Evolutionary conservation across 2,329 filamentous ascomycete species (phyloP), one percentile per base, ranked within the genome.

Genomic region (Pezicula neosporulosa): DNA sequence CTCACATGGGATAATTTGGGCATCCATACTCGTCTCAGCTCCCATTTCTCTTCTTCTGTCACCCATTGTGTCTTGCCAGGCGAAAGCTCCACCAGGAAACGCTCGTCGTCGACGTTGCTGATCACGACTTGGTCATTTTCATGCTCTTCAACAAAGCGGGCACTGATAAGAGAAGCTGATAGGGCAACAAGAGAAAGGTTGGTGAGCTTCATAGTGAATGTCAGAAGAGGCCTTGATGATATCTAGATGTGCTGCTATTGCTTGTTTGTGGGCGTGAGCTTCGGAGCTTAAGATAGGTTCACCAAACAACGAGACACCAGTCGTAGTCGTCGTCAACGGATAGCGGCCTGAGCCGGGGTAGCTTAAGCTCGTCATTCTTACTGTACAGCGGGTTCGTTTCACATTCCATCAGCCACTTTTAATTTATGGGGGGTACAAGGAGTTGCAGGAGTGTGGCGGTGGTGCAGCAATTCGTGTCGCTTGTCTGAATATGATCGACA

Each of bases 41-140:
- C 85, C 91, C 93, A 97, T 72, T 97, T 99, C 74, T 97, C 85
- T 35, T 96, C 89, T 64, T 97, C 93, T 0, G 90, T 95, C 30
- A 97, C 86, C 88, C 89, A 94, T 77, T 80, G 76, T 21, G 86
- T 92, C 67, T 93, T 80, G 50, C 89, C 90, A 3, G 90, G 90
- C n/a, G 82, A 80, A 24, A 94, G 77, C 74, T 97, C 92, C 57
- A 99, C 85, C 44, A 96, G 77, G 68, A 81, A 94, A 60, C 77
- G 77, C 62, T 86, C 80, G 36, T 64, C 55, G 2, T 66, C 55
- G 33, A 54, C 47, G 16, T 64, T 56, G 21, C 67, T 70, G 51
- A 82, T 72, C 52, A 77, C 69, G 56, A 82, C 70, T 56, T 75
- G 74, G 60, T 81, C 70, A 52, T 59, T 64, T 61, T 85, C 80